phyloP scores from a whole-genome alignment of 2,329 filamentous ascomycete species.

The Penicillium sp. region DNA sequence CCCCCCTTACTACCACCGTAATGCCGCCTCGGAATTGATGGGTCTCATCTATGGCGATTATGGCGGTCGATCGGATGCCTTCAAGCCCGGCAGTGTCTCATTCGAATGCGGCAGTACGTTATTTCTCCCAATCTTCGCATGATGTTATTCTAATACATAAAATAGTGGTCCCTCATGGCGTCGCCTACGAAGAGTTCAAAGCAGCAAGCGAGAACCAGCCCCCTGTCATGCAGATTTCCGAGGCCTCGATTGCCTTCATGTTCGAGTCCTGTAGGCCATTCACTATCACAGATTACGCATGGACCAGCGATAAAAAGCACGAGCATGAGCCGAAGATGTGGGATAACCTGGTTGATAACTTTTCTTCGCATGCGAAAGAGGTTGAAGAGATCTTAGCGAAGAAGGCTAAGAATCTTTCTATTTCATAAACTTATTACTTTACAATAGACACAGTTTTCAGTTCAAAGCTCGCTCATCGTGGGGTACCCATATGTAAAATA shows the following conservation, averaged over 20 bases:
- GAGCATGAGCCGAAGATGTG: slow-evolving; percentile 58
- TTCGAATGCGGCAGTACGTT: slow-evolving; percentile 41
- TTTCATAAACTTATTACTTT: slow-evolving; percentile 11
- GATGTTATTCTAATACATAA: not conserved
- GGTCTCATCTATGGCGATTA: slow-evolving; percentile 42
- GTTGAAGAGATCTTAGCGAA: slow-evolving; percentile 50
- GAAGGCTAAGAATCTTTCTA: slow-evolving; percentile 24
- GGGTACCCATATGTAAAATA: not conserved
- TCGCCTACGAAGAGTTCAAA: slow-evolving; percentile 41
- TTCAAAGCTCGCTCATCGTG: not conserved
- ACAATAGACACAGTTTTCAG: not conserved
- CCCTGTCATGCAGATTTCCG: slow-evolving; percentile 36
- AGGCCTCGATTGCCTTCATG: slow-evolving; percentile 41
- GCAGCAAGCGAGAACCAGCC: slow-evolving; percentile 32
- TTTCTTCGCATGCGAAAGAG: slow-evolving; percentile 52
- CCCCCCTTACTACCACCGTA: slow-evolving; percentile 49
- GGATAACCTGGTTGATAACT: slow-evolving; percentile 60
- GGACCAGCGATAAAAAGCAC: slow-evolving; percentile 44
- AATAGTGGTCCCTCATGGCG: slow-evolving; percentile 41
- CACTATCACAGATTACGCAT: slow-evolving; percentile 42
- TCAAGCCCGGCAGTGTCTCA: slow-evolving; percentile 39
- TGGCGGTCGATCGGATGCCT: slow-evolving; percentile 39
- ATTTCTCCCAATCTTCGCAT: not conserved
- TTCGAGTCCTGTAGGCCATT: slow-evolving; percentile 41
- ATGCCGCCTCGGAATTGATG: slow-evolving; percentile 45